A percentile compares a stretch with the other conserved stretches of the same genome.
phyloP scores from a whole-genome alignment of 169 alveolate species.

The Perkinsus olseni region DNA sequence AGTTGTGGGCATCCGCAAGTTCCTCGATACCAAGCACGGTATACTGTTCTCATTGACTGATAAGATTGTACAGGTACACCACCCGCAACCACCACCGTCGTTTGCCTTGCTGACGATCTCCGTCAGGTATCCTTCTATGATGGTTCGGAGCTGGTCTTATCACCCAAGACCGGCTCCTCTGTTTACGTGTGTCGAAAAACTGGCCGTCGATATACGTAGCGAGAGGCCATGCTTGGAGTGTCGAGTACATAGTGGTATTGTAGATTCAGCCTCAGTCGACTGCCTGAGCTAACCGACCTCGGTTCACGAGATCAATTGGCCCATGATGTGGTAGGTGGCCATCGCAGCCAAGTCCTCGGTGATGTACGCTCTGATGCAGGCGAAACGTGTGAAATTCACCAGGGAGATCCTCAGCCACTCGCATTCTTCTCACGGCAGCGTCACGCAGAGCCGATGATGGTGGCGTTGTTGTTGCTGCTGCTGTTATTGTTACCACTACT shows the following conservation, averaged over 20 bases:
- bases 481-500: background rate
- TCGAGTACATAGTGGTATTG: background rate
- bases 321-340: background rate
- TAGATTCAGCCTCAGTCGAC: background rate
- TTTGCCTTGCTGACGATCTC: background rate
- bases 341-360: background rate
- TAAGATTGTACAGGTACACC: constrained; percentile 54
- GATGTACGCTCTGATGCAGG: background rate
- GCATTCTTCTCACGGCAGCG: background rate
- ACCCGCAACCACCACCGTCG: too few species aligned
- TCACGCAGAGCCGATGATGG: background rate
- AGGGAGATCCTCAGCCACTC: background rate
- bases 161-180: constrained; percentile 52
- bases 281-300: background rate
- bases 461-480: background rate
- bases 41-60: constrained; percentile 68
- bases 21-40: constrained; percentile 57
- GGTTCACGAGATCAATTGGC: background rate
- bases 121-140: constrained; percentile 59
- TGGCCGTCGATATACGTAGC: background rate
- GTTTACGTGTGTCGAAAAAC: constrained; percentile 61
- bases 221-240: background rate
- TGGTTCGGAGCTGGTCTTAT: constrained; percentile 63
- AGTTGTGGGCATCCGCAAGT: background rate
- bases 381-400: background rate